Conservation (phyloP, 108 stramenopile species). For the Nitzschia palea region DNA sequence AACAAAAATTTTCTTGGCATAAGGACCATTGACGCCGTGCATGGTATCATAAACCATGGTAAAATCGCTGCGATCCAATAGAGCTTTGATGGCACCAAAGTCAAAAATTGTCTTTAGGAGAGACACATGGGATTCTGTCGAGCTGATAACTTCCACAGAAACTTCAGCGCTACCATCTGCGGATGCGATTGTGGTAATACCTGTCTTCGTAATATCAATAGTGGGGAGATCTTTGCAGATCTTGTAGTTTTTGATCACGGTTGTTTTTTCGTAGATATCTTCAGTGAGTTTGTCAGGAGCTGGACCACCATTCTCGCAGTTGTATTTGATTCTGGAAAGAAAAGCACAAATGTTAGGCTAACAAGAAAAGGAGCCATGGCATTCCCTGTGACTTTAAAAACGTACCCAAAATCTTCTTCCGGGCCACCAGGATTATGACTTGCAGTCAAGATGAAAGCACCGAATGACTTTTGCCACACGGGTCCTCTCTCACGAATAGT, state of each 20-base stretch:
- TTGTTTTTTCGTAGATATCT: constrained; percentile 89
- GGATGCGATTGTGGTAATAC: constrained; percentile 64
- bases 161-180: constrained; percentile 82
- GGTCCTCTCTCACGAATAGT: constrained; percentile 96
- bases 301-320: constrained; percentile 98
- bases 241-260: constrained; percentile 86
- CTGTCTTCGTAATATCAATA: constrained; percentile 80
- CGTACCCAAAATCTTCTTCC: constrained; percentile 94
- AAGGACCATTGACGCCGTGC: constrained; percentile 98
- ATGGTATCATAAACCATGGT: constrained; percentile 97
- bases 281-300: constrained; percentile 94
- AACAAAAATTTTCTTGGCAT: constrained; percentile 92
- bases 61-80: constrained; percentile 94
- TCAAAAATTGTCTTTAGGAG: constrained; percentile 97
- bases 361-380: not conserved
- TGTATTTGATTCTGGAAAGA: constrained; percentile 92
- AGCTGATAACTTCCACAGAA: constrained; percentile 89
- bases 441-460: constrained; percentile 99
- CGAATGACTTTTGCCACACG: constrained; percentile 94
- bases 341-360: not conserved
- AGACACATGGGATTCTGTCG: constrained; percentile 82
- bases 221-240: constrained; percentile 91
- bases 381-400: not conserved
- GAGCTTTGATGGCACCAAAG: constrained; percentile 90
- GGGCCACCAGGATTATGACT: constrained; percentile 99